Base-by-base conservation (phyloP, 2,329 filamentous ascomycete species). In the Chaetomium sp. region DNA sequence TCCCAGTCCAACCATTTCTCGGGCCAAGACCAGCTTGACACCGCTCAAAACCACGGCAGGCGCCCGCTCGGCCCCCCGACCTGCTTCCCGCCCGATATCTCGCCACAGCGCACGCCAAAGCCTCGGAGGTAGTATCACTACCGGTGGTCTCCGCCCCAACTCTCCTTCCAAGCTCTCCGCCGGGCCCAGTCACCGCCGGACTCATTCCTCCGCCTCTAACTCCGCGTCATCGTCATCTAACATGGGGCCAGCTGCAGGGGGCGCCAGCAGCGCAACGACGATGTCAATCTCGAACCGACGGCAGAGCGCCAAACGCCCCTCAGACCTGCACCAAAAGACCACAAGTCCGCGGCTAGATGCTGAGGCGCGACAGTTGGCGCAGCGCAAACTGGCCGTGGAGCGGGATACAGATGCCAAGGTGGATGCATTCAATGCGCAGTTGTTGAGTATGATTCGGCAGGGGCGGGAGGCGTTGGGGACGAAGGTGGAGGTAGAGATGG, bases 391-490 rank as follows among this genome's bases (percentile, higher is more conserved):
- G 32, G 81, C 82, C 50, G 87, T 88, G 56, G 90, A 96, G 64
- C 78, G 84, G 46, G 86, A 91, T 63, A 81, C 88, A 6, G 91
- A 97, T 63, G 82, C 85, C 44, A 85, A 87, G 52, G 87, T 97
- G 63, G 84, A 84, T 49, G 82, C 86, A 33, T 84, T 97, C 71
- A 95, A 94, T 67, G 79, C 82, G 48, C 84, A 88, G 64, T 74
- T 97, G 48, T 82, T 88, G 66, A 87, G 86, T 37, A 90, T 99
- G 87, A 95, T 99, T 53, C 79, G 85, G 1, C 87, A 97, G 70
- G 94, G 91, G 0, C 87, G 87, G 64, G 87, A 94, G 69, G 94
- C 94, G 1, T 72, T 99, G 14, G 91, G 86, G 2, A 88, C 87
- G 19, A 87, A 76, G 42, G 76, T 89, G 49, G 84, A 88, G 66